These are phyloP conservation scores for Sporothrix protearum DNA, from an alignment of 2,329 filamentous ascomycete genomes.

Conservation along the genomic window DNA sequence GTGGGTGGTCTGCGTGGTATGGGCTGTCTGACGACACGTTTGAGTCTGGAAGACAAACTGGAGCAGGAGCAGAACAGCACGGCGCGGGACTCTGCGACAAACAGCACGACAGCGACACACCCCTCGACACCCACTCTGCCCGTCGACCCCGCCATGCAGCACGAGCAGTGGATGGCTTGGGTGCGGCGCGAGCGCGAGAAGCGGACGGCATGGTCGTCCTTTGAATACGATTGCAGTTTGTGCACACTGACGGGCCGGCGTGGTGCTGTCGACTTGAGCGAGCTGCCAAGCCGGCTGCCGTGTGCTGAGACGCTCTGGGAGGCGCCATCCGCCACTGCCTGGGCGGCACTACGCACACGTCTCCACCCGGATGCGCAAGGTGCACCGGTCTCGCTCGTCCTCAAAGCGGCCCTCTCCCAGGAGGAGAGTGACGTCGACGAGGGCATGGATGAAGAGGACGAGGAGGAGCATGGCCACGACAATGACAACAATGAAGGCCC, in stretches of 20 bases:
- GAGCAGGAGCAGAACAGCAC: conserved; percentile 7
- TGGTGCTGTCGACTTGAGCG: conserved; percentile 33
- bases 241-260: conserved; percentile 34
- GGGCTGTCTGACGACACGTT: conserved; percentile 31
- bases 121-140: conserved; percentile 21
- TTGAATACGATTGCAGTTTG: conserved; percentile 37
- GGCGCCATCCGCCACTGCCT: conserved; percentile 32
- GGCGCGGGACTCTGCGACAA: neutral
- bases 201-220: conserved; percentile 34
- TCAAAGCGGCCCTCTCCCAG: conserved; percentile 26
- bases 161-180: conserved; percentile 32
- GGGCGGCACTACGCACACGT: conserved; percentile 31
- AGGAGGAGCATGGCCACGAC: neutral
- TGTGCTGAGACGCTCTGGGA: conserved; percentile 35
- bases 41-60: conserved; percentile 17
- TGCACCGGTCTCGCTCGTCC: conserved; percentile 23
- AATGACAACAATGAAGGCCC: neutral
- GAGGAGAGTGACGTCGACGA: conserved; percentile 9
- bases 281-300: conserved; percentile 33
- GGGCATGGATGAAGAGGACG: neutral
- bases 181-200: conserved; percentile 30
- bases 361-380: conserved; percentile 26
- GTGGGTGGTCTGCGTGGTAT: conserved; percentile 33
- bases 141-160: neutral
- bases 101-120: neutral